Evolutionary conservation across 345 rosid genomes (phyloP).

Genomic region (Luvunga scandens): DNA sequence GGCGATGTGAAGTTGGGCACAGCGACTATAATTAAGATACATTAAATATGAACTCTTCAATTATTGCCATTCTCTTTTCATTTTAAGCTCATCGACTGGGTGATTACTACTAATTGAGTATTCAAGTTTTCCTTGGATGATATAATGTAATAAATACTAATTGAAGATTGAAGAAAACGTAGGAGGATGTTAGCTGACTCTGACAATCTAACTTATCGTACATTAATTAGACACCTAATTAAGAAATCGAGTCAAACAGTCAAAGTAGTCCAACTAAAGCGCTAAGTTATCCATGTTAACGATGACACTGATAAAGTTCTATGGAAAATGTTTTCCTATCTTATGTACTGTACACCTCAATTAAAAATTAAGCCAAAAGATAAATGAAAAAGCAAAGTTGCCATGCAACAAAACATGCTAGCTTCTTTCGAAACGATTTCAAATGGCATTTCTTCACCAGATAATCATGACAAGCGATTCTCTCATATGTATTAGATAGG

Average conservation of each 20-base stretch:
- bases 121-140: too few species aligned
- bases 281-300: too few species aligned
- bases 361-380: background rate
- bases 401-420: background rate
- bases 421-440: background rate
- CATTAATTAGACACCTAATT: too few species aligned
- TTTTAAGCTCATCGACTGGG: background rate
- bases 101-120: too few species aligned
- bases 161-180: too few species aligned
- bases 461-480: constrained; percentile 14
- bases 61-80: background rate
- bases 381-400: background rate
- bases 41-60: background rate
- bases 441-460: constrained; percentile 1
- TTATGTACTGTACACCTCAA: background rate
- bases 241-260: too few species aligned
- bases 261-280: too few species aligned
- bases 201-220: too few species aligned
- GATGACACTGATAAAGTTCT: too few species aligned
- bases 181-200: too few species aligned
- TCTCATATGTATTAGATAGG: too few species aligned
- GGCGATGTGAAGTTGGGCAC: background rate
- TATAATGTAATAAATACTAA: too few species aligned
- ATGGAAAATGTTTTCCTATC: background rate
- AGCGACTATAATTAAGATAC: background rate